phyloP scores from a whole-genome alignment of 2,329 filamentous ascomycete genomes.

The Fusarium agapanthi region DNA sequence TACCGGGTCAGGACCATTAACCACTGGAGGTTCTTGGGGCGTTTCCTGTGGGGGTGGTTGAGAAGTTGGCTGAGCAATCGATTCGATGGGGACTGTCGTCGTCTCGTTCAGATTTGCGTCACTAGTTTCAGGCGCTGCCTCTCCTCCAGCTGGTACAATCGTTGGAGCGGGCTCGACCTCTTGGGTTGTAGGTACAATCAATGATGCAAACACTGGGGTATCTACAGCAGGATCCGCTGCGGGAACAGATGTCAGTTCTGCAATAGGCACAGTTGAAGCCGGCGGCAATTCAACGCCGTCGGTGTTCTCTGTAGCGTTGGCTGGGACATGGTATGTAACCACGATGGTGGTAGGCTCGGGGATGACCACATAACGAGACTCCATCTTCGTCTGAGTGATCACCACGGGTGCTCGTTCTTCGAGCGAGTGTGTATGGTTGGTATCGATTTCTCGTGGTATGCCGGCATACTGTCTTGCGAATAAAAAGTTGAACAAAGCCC shows the following conservation, averaged over 20 bases:
- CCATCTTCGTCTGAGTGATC: constrained; percentile 30
- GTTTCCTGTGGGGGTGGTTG: not conserved
- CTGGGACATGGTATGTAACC: constrained; percentile 28
- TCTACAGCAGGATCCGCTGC: constrained; percentile 3
- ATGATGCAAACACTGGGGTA: constrained; percentile 27
- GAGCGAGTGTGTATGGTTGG: constrained; percentile 25
- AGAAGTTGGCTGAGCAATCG: constrained; percentile 17
- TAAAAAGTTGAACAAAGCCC: constrained; percentile 60
- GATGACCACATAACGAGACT: constrained; percentile 21
- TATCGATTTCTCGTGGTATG: constrained; percentile 51
- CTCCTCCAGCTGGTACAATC: constrained; percentile 13
- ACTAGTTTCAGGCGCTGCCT: constrained; percentile 10
- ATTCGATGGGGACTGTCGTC: not conserved
- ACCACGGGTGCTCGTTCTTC: constrained; percentile 24
- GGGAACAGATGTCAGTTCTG: constrained; percentile 6
- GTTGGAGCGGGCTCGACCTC: constrained; percentile 12
- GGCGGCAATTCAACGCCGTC: constrained; percentile 1
- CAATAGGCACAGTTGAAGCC: constrained; percentile 16
- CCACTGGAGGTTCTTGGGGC: not conserved
- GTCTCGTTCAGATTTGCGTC: constrained; percentile 9
- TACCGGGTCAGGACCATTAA: not conserved
- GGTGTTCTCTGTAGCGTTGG: constrained; percentile 13
- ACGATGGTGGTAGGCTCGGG: constrained; percentile 30
- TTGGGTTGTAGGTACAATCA: constrained; percentile 20
- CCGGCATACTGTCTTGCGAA: constrained; percentile 63